A percentile compares a stretch with the other conserved stretches of the same genome.
Conservation (phyloP, 2,329 filamentous ascomycete species). For the Fusarium palustre region DNA sequence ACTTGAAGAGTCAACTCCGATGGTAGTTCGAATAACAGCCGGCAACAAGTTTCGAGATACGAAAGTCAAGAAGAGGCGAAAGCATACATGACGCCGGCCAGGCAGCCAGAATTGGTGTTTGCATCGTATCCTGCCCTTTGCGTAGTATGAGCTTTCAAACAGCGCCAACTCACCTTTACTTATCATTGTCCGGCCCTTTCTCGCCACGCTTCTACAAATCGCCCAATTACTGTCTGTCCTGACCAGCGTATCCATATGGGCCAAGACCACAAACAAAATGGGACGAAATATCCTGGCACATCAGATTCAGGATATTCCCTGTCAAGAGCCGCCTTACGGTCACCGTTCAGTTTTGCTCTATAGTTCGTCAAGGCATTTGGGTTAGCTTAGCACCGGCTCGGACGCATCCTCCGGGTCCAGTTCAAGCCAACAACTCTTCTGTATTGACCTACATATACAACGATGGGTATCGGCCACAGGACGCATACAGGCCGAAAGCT, state of each 20-base stretch:
- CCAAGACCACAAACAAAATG: slow-evolving; percentile 1
- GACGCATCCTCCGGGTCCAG: background rate
- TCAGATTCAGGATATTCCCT: background rate
- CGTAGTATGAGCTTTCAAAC: background rate
- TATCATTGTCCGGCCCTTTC: slow-evolving; percentile 9
- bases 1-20: slow-evolving; percentile 21
- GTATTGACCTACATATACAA: background rate
- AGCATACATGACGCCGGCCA: slow-evolving; percentile 16
- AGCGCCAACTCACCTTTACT: slow-evolving; percentile 4
- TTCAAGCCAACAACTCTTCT: background rate
- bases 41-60: background rate
- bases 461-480: background rate
- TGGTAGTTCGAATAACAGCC: slow-evolving; percentile 16
- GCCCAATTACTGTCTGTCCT: background rate
- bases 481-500: slow-evolving; percentile 8
- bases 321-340: background rate
- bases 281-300: slow-evolving; percentile 4
- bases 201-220: slow-evolving; percentile 6
- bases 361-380: background rate
- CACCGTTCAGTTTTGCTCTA: background rate
- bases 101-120: slow-evolving; percentile 1
- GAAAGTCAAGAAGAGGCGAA: background rate
- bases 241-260: slow-evolving; percentile 6
- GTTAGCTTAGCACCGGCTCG: background rate
- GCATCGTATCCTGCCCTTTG: background rate